Percentiles rank a stretch among this genome's conserved stretches.
Conservation (phyloP, 1,139 yeast genomes). For the Yamadazyma spencermartinsiae region DNA sequence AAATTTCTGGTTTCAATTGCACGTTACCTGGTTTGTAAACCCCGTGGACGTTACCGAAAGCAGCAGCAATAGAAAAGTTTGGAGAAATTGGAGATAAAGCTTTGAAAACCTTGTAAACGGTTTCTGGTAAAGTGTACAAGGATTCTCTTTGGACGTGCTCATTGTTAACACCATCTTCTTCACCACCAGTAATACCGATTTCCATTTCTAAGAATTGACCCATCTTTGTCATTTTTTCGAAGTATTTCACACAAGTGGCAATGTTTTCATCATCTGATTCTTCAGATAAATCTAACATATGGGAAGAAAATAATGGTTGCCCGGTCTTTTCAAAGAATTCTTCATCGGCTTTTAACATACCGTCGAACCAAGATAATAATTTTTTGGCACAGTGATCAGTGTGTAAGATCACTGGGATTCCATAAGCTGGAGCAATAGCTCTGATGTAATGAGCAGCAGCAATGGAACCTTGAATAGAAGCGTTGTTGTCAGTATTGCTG, state of each 20-base stretch:
- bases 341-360: slow-evolving; percentile 96
- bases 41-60: slow-evolving; percentile 99
- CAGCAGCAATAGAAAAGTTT: slow-evolving; percentile 99
- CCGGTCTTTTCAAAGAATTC: slow-evolving; percentile 83
- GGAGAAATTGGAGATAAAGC: slow-evolving; percentile 92
- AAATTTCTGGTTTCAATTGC: slow-evolving; percentile 85
- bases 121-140: slow-evolving; percentile 94
- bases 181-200: slow-evolving; percentile 99
- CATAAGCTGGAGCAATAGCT: slow-evolving; percentile 94
- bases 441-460: slow-evolving; percentile 99
- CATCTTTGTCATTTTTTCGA: slow-evolving; percentile 90
- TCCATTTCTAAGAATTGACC: slow-evolving; percentile 99
- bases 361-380: slow-evolving; percentile 97
- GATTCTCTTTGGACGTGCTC: slow-evolving; percentile 85
- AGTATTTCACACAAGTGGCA: slow-evolving; percentile 90
- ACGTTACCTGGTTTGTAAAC: slow-evolving; percentile 99
- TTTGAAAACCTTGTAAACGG: slow-evolving; percentile 87
- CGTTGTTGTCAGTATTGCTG: slow-evolving; percentile 86
- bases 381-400: slow-evolving; percentile 99
- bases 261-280: slow-evolving; percentile 96
- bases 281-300: slow-evolving; percentile 98
- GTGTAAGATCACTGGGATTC: slow-evolving; percentile 95
- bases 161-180: slow-evolving; percentile 99
- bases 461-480: slow-evolving; percentile 91
- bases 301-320: slow-evolving; percentile 96